These are phyloP conservation scores for Xerocomellus amylosporus DNA, from an alignment of 768 basidiomycete species.

Conservation along the genomic window DNA sequence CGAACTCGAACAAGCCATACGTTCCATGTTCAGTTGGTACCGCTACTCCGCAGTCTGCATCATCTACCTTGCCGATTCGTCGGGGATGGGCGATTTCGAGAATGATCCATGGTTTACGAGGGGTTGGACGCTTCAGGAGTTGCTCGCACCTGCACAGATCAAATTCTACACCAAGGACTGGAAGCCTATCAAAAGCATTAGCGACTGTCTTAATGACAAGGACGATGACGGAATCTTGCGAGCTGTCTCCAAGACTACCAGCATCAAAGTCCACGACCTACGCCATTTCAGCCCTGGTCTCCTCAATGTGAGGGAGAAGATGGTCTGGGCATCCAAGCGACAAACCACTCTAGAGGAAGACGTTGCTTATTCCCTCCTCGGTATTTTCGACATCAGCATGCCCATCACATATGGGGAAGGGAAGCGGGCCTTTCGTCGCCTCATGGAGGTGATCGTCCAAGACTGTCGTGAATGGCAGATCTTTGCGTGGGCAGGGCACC, in stretches of 20 bases:
- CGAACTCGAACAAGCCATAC: conserved; percentile 8
- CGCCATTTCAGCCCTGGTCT: conserved; percentile 6
- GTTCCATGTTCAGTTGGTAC: conserved; percentile 11
- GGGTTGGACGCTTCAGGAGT: conserved; percentile 10
- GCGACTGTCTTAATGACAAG: conserved; percentile 2
- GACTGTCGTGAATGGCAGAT: conserved; percentile 9
- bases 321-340: conserved; percentile 10
- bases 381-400: conserved; percentile 9
- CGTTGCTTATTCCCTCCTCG: conserved; percentile 3
- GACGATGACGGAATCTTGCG: background rate
- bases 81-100: background rate
- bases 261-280: background rate
- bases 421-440: conserved; percentile 8
- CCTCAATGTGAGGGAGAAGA: conserved; percentile 7
- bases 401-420: conserved; percentile 10
- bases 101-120: conserved; percentile 5
- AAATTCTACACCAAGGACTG: conserved; percentile 7
- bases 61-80: background rate
- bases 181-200: background rate
- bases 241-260: background rate
- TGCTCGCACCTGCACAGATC: conserved; percentile 4
- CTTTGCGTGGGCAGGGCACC: conserved; percentile 7
- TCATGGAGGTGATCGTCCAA: conserved; percentile 8
- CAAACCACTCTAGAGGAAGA: conserved; percentile 2
- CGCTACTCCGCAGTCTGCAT: background rate